Conservation (phyloP, 176 grass and related monocot genomes). For the Leersia perrieri region DNA sequence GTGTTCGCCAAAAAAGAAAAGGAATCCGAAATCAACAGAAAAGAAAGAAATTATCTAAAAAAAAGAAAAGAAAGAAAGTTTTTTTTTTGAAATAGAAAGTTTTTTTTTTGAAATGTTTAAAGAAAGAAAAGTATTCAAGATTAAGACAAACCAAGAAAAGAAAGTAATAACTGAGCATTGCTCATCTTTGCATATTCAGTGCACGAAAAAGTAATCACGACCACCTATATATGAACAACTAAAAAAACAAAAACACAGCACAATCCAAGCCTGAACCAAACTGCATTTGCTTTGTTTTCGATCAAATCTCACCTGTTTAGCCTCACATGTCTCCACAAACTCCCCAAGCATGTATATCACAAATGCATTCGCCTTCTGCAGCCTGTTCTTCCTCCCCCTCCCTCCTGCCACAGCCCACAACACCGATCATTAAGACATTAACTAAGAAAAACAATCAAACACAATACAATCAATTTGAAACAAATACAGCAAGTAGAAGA, state of each 20-base stretch:
- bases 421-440: background rate
- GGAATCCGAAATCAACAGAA: background rate
- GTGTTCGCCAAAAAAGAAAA: background rate
- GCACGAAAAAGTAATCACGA: background rate
- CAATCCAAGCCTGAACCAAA: background rate
- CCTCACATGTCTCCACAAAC: slow-evolving; percentile 62
- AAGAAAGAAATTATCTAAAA: too few species aligned
- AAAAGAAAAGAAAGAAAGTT: too few species aligned
- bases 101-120: background rate
- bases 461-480: background rate
- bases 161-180: background rate
- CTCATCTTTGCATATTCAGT: background rate
- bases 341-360: slow-evolving; percentile 91
- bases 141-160: background rate
- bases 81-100: background rate
- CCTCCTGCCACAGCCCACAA: slow-evolving; percentile 4
- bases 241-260: background rate
- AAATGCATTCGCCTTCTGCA: slow-evolving; percentile 78
- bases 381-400: slow-evolving; percentile 52
- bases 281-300: background rate
- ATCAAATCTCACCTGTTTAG: slow-evolving; percentile 64
- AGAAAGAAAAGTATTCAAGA: background rate
- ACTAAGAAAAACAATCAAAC: background rate
- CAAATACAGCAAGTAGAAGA: background rate
- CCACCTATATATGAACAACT: background rate